Evolutionary conservation across 768 basidiomycete genomes (phyloP), one percentile per base, ranked within the genome.

Genomic region (Tricholoma matsutake): DNA sequence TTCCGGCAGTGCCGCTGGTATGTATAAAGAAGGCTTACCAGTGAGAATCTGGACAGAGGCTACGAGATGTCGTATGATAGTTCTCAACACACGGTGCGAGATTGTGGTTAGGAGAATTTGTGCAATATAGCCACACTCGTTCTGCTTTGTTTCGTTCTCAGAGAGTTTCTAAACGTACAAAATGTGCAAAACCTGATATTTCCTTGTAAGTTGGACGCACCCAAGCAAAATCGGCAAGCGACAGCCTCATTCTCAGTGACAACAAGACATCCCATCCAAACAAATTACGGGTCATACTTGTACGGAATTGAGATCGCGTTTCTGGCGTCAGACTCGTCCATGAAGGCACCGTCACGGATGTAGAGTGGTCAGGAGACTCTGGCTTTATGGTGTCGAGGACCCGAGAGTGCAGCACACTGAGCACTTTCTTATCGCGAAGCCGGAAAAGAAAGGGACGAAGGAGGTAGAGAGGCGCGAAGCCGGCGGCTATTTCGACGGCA

Each of bases 241-340:
- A 77, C 57, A 90, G 76, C 45, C 82, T 75, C 77, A 89, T 77
- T 54, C 88, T 80, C 34, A 86, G 72, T 0, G 77, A 78, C 41
- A 84, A 69, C 22, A 89, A 67, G 52, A 70, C 70, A 55, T 84
- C 79, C 78, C 81, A 86, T 1, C 89, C 89, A 67, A 85, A 91
- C 13, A 92, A 72, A 67, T 88, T 82, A 8, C 75, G 77, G 0
- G 74, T 65, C 16, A 91, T 67, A 62, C 86, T 85, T 14, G 70
- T 71, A 47, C 81, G 75, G 61, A 89, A 81, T n/a, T 76, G 77
- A 22, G 60, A 60, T 22, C 78, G 78, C 6, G 84, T 63, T 6
- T 78, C 79, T 22, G 65, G 62, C n/a, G 70, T 74, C 10, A 69
- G 64, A 58, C 71, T 72, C 8, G 60, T 49, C 65, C 70, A 75